Base-by-base conservation (phyloP, 1,284 basidiomycete genomes). In the Marasmius oreades region DNA sequence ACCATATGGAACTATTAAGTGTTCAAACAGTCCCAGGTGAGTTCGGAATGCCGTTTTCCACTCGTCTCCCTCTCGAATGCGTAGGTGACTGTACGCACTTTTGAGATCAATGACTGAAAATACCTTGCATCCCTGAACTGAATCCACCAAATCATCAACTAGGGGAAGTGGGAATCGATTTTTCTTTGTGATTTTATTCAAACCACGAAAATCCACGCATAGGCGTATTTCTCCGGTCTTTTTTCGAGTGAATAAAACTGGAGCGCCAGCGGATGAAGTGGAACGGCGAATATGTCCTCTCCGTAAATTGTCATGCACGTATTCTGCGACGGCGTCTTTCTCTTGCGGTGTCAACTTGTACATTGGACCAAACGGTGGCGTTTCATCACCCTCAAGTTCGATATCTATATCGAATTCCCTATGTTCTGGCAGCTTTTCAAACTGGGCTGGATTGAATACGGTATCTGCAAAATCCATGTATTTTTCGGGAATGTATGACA, bases 171-270 rank as follows among this genome's bases (percentile, higher is more conserved):
- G 73, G 65, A 77, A 70, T 31, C 66, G 61, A 64, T 76, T 66
- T 57, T 74, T 74, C 46, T 62, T 60, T 3, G 72, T 74, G 51
- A 71, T 67, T 5, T 57, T 55, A 45, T 81, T 82, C 24, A 81
- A 66, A 10, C 67, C 66, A 0, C 71, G 62, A 61, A 76, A 82
- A 58, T 82, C 75, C 0, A 77, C 67, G 52, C 74, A 75, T 0
- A 66, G 61, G 0, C 57, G 23, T 18, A 77, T 67, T 0, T 59
- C 53, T 4, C 76, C 72, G 59, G 75, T 72, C 62, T 80, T 80
- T 62, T 80, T 80, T 50, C 69, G 68, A 34, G 77, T 69, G 57
- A 81, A 82, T 0, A 82, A 67, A 37, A 81, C 63, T 0, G 75
- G 75, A 0, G 77, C 62, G 0, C 64, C 71, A 18, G 66, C 66